These are phyloP conservation scores for Beta lomatogona DNA, from an alignment of 179 eudicot genomes.

Conservation along the genomic window DNA sequence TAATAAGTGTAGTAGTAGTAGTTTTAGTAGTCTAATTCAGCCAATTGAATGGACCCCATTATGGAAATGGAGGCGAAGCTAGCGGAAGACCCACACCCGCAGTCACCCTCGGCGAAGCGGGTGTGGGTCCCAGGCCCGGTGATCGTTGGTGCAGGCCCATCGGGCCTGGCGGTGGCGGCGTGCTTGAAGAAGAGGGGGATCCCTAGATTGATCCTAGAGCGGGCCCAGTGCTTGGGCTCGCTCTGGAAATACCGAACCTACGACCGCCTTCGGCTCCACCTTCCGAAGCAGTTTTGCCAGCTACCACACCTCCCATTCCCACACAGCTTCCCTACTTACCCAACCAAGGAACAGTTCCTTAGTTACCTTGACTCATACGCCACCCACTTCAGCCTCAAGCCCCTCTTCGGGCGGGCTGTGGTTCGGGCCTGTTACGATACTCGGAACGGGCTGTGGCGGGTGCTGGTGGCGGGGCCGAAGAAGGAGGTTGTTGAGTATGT, in stretches of 20 bases:
- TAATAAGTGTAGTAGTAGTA: not conserved
- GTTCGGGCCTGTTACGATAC: constrained; percentile 51
- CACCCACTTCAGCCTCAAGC: constrained; percentile 47
- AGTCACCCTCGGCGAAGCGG: constrained; percentile 16
- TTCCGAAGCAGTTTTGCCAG: constrained; percentile 80
- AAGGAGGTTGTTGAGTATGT: constrained; percentile 52
- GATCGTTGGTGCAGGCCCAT: constrained; percentile 87
- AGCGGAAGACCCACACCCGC: constrained; percentile 45
- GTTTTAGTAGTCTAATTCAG: not conserved
- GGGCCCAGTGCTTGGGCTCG: constrained; percentile 72
- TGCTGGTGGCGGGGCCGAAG: constrained; percentile 26
- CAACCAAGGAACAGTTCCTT: constrained; percentile 59
- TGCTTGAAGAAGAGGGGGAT: constrained; percentile 59
- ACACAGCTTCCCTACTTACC: constrained; percentile 61
- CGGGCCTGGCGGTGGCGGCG: constrained; percentile 80
- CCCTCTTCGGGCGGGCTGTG: constrained; percentile 54
- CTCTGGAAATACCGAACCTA: constrained; percentile 78
- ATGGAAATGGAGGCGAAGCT: constrained; percentile 61
- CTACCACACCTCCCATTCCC: constrained; percentile 76
- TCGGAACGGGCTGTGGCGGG: constrained; percentile 56
- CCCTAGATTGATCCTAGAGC: constrained; percentile 60
- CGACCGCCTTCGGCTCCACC: constrained; percentile 76
- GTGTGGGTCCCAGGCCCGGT: constrained; percentile 71
- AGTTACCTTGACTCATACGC: constrained; percentile 62
- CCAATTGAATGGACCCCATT: constrained; percentile 38